Evolutionary conservation across 164 flowering plant species (phyloP), one percentile per base, ranked within the genome.

Genomic region (Vitis amurensis): DNA sequence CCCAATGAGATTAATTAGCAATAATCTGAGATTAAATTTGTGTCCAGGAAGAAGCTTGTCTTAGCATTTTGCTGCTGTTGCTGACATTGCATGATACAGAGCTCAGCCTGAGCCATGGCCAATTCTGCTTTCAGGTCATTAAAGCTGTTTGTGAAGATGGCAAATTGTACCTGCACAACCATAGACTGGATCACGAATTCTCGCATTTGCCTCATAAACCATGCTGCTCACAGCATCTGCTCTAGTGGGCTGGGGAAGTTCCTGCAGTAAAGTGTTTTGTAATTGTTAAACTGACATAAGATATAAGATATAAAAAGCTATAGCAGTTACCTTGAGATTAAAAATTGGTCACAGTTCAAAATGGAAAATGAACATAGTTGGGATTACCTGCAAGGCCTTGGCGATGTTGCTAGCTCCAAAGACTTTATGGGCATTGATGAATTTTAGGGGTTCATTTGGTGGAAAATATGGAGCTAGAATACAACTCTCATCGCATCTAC

Each of bases 371-470:
- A 6, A 37, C 7, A 37, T 37, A 37, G 44, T 37, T 37, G 44
- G 44, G 7, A 37, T 3, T 68, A 89, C 94, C 90, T 89, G 94
- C 79, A 89, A 75, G 73, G 85, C 69, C 79, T 90, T 90, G 82
- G 83, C 88, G 82, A 90, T 88, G 67, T 90, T 90, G 78, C 95
- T 90, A 1, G 95, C 92, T 17, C 95, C 95, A 48, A 90, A 90
- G 49, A 90, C 91, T 67, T 90, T 77, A 58, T 90, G 95, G 4
- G 95, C 95, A 57, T 84, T 90, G 72, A 91, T 86, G 86, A 90
- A 90, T 76, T 88, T 90, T 66, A 83, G 78, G 8, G 91, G 95
- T 23, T 90, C 90, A 1, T 80, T 77, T 0, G 95, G 95, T 4
- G 95, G 95, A 59, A 90, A 90, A 68, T 88, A 90, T 0, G 95